Conservation (phyloP, 2,329 filamentous ascomycete species). For the Nemania sp. region DNA sequence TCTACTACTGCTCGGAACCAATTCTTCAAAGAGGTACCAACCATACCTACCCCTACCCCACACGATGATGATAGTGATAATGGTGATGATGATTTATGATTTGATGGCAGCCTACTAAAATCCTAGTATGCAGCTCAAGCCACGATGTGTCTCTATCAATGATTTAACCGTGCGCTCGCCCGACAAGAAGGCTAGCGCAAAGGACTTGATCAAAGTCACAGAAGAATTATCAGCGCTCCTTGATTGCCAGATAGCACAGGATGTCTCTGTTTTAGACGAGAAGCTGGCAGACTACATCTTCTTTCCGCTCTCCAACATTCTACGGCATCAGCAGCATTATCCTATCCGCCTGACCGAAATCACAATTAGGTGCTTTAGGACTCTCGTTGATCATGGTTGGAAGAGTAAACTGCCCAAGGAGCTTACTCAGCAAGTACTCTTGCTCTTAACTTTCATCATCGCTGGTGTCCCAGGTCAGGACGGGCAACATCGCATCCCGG, state of each 20-base stretch:
- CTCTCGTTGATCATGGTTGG: slow-evolving; percentile 85
- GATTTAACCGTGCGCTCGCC: slow-evolving; percentile 65
- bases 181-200: slow-evolving; percentile 56
- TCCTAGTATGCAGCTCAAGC: slow-evolving; percentile 65
- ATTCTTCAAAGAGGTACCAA: slow-evolving; percentile 51
- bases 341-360: slow-evolving; percentile 80
- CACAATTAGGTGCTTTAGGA: slow-evolving; percentile 77
- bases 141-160: slow-evolving; percentile 70
- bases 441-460: slow-evolving; percentile 84
- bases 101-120: slow-evolving; percentile 32
- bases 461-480: slow-evolving; percentile 75
- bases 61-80: no score
- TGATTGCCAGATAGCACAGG: slow-evolving; percentile 56
- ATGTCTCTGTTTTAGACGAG: slow-evolving; percentile 72
- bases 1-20: slow-evolving; percentile 46
- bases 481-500: slow-evolving; percentile 63
- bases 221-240: slow-evolving; percentile 62
- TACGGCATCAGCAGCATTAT: slow-evolving; percentile 79
- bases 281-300: slow-evolving; percentile 95
- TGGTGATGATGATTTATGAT: no score
- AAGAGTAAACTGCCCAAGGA: slow-evolving; percentile 75
- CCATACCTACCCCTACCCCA: slow-evolving; percentile 8
- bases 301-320: slow-evolving; percentile 89
- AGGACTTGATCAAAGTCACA: slow-evolving; percentile 60
- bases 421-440: slow-evolving; percentile 84